Evolutionary conservation across 768 basidiomycete genomes (phyloP).

Genomic region (Terana coerulea): DNA sequence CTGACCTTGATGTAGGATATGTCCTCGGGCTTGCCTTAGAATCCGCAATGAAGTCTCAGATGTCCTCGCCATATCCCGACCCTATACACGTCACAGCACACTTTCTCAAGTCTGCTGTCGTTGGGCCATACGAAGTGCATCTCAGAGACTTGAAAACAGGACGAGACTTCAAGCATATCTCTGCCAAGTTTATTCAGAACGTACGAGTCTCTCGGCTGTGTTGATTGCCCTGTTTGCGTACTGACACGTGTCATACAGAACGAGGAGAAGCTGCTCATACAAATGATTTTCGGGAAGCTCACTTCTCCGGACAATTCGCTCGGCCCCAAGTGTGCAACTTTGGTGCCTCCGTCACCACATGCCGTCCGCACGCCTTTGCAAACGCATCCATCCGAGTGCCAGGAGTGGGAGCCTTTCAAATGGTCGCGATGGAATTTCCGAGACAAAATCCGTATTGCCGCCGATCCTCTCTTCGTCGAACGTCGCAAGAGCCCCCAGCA

Average conservation of each 20-base stretch:
- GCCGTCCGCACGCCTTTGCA: slow-evolving; percentile 57
- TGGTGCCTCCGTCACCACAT: slow-evolving; percentile 52
- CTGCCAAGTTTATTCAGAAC: slow-evolving; percentile 55
- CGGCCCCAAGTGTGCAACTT: slow-evolving; percentile 17
- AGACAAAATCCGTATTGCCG: slow-evolving; percentile 31
- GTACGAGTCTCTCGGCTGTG: slow-evolving; percentile 27
- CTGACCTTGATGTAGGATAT: slow-evolving; percentile 52
- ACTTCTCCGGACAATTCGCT: slow-evolving; percentile 23
- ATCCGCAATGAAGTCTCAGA: slow-evolving; percentile 50
- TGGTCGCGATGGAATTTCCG: slow-evolving; percentile 34
- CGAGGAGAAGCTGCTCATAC: slow-evolving; percentile 43
- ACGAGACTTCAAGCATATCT: slow-evolving; percentile 51
- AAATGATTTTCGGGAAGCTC: slow-evolving; percentile 54
- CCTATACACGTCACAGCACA: slow-evolving; percentile 60
- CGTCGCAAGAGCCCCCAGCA: slow-evolving; percentile 41
- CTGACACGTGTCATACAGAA: slow-evolving; percentile 31
- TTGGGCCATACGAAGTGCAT: slow-evolving; percentile 42
- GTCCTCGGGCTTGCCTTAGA: slow-evolving; percentile 51
- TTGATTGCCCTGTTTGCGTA: too few relatives aligned
- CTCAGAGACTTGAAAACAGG: slow-evolving; percentile 46
- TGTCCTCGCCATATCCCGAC: slow-evolving; percentile 44
- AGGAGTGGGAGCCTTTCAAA: slow-evolving; percentile 21
- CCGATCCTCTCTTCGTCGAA: slow-evolving; percentile 35
- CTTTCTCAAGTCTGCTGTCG: slow-evolving; percentile 44
- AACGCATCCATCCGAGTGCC: slow-evolving; percentile 42